Conservation (phyloP, 1,139 yeast species). For the Pichia sp. region DNA sequence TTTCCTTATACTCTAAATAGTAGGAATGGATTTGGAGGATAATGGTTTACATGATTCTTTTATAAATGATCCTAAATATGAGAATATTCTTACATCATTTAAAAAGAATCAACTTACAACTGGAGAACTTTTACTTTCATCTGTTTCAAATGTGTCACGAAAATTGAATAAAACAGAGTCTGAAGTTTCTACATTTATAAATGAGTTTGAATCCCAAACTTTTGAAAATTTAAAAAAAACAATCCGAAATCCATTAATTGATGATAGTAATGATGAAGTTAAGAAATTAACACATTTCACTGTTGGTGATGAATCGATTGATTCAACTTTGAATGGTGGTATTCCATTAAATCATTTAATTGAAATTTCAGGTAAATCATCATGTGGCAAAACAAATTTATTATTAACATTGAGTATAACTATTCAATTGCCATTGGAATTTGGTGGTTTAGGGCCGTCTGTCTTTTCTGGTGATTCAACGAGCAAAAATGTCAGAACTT, state of each 20-base stretch:
- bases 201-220: slow-evolving; percentile 26
- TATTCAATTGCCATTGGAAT: slow-evolving; percentile 42
- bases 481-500: slow-evolving; percentile 32
- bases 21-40: slow-evolving; percentile 9
- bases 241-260: background rate
- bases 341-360: slow-evolving; percentile 60
- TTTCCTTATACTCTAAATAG: background rate
- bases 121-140: slow-evolving; percentile 37
- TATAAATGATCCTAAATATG: slow-evolving; percentile 11
- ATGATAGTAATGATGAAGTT: background rate
- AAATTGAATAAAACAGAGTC: slow-evolving; percentile 40
- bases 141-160: slow-evolving; percentile 37
- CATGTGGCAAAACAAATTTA: slow-evolving; percentile 79
- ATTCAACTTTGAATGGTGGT: slow-evolving; percentile 51
- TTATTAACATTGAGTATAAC: slow-evolving; percentile 56
- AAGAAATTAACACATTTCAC: slow-evolving; percentile 31
- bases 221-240: background rate
- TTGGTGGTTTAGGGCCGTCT: slow-evolving; percentile 41
- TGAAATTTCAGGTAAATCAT: slow-evolving; percentile 79
- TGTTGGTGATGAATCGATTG: slow-evolving; percentile 58
- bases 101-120: slow-evolving; percentile 33
- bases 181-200: slow-evolving; percentile 41
- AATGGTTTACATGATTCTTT: slow-evolving; percentile 7
- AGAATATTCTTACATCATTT: slow-evolving; percentile 19
- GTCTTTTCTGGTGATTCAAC: slow-evolving; percentile 14